Evolutionary conservation across 23 red algal species (phyloP).

Genomic region (Gracilaria domingensis): DNA sequence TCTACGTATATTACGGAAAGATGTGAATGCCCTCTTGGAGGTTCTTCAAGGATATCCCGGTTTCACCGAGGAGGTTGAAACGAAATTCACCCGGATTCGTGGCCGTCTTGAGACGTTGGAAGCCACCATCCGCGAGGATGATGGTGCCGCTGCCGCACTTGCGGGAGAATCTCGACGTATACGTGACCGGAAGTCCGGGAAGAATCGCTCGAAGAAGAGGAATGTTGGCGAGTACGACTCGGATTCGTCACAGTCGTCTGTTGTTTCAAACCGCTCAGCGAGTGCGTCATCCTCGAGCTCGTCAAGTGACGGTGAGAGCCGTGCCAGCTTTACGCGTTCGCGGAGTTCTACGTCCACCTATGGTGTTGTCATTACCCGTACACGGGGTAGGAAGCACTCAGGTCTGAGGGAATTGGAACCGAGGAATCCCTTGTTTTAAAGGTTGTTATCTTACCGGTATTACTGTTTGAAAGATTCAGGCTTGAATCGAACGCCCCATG

Average conservation of each 20-base stretch:
- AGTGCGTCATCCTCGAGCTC: not conserved
- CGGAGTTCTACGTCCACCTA: not conserved
- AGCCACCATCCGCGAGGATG: too few relatives aligned
- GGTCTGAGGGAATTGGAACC: too few relatives aligned
- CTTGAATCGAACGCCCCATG: too few relatives aligned
- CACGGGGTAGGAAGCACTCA: too few relatives aligned
- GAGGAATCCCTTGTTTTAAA: too few relatives aligned
- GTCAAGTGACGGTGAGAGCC: not conserved
- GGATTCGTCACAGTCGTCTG: not conserved
- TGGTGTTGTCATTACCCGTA: too few relatives aligned
- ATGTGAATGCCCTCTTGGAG: not conserved
- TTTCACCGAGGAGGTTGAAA: not conserved
- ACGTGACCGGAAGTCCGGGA: not conserved
- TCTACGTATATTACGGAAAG: conserved; percentile 12
- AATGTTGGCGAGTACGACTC: not conserved
- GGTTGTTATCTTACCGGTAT: too few relatives aligned
- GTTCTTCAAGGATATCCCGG: not conserved
- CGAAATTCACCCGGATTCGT: not conserved
- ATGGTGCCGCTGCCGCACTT: not conserved
- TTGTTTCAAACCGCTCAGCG: not conserved
- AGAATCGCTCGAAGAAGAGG: conserved; percentile 15
- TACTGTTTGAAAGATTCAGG: too few relatives aligned
- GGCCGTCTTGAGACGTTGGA: not conserved
- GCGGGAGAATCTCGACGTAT: not conserved
- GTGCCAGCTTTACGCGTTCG: not conserved